Evolutionary conservation across 495 filamentous ascomycete genomes (phyloP), one percentile per base, ranked within the genome.

Genomic region (Tuber borchii): DNA sequence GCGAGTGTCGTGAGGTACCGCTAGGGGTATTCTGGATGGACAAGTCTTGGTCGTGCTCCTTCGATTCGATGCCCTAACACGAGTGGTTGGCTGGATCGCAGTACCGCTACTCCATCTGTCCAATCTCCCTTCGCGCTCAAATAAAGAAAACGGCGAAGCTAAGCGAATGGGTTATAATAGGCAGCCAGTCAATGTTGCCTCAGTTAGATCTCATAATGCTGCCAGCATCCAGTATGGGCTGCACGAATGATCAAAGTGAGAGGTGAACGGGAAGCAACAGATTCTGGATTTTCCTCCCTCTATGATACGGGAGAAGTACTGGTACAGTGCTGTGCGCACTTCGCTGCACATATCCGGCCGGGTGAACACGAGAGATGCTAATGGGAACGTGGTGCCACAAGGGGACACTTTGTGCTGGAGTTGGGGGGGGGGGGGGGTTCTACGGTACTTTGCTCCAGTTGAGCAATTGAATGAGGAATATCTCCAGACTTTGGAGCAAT

Each of bases 91-190:
- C 31, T 31, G 56, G 48, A 26, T 22, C 45, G 19, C 45, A 12
- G 45, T 48, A 17, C 19, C 16, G 19, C 45, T 48, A 43, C 42
- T 48, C 14, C 22, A 6, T 17, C 45, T 22, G 10, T 65, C 56
- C 56, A 65, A 65, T n/a, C 12, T 65, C n/a, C 56, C 26, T 65
- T 65, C 56, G 56, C 56, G 56, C 56, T n/a, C 56, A 16, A 61
- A 61, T 56, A 26, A 10, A 56, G 48, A 20, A 56, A n/a, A 10
- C n/a, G 48, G 26, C n/a, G 48, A 26, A 26, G 22, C 48, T 56
- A 8, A 56, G 48, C 8, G 48, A 56, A 26, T 22, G 8, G 6
- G 48, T 56, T 26, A 26, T 8, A 26, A 19, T 26, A 10, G 48
- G 26, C 9, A 56, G 48, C n/a, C 22, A 10, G 48, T 61, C n/a